Conservation (phyloP, 306 rosid species). For the Pterocarpus santalinus region DNA sequence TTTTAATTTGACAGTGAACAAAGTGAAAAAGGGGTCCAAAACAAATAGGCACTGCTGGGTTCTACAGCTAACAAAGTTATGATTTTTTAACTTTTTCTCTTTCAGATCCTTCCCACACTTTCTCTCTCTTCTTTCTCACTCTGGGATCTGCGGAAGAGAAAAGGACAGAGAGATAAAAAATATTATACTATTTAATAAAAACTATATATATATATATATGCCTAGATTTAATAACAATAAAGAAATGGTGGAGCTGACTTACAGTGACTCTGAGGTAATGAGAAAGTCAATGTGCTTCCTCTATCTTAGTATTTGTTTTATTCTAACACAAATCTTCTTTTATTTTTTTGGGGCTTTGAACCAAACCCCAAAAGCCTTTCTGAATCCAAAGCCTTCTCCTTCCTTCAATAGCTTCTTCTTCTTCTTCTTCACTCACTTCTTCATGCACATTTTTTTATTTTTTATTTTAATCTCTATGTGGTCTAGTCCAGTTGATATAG, state of each 20-base stretch:
- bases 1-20: conserved; percentile 67
- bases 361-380: neutral
- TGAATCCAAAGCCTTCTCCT: neutral
- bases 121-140: conserved; percentile 47
- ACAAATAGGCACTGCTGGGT: conserved; percentile 46
- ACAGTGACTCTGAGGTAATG: conserved; percentile 45
- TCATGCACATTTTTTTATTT: conserved; percentile 32
- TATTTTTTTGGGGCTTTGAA: neutral
- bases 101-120: conserved; percentile 49
- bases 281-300: conserved; percentile 57
- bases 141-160: conserved; percentile 68
- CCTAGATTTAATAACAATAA: neutral
- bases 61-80: conserved; percentile 48
- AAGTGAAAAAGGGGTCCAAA: conserved; percentile 50
- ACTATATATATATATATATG: neutral
- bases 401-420: conserved; percentile 33
- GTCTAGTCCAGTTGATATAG: neutral
- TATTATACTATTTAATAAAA: neutral
- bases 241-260: conserved; percentile 55
- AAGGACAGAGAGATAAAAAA: conserved; percentile 51
- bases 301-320: neutral
- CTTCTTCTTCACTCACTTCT: neutral
- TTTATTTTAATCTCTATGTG: neutral
- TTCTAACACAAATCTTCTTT: neutral
- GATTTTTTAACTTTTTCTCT: neutral